Conservation (phyloP, 208 protist species). For the Trypanosoma avium region DNA sequence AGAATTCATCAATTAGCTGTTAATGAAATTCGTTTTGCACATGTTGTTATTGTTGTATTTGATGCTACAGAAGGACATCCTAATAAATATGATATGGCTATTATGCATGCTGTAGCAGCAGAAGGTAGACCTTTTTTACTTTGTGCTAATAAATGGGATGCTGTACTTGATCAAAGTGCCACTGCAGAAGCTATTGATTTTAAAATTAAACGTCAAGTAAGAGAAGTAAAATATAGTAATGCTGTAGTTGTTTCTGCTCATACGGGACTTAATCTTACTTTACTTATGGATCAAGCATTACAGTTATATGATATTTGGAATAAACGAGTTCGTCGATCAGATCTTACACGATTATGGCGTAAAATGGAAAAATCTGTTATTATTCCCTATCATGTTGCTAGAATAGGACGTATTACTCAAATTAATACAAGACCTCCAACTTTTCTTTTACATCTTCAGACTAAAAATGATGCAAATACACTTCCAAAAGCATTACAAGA, state of each 20-base stretch:
- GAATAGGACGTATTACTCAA: conserved; percentile 83
- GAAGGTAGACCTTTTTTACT: conserved; percentile 89
- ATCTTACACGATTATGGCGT: conserved; percentile 89
- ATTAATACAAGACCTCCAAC: conserved; percentile 86
- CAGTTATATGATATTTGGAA: conserved; percentile 91
- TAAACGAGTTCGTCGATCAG: conserved; percentile 75
- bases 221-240: conserved; percentile 89
- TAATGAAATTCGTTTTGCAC: conserved; percentile 82
- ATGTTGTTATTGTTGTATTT: conserved; percentile 89
- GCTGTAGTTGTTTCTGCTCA: conserved; percentile 89
- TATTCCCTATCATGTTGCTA: conserved; percentile 87
- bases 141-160: conserved; percentile 93
- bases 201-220: conserved; percentile 91
- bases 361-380: conserved; percentile 90
- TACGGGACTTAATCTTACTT: conserved; percentile 83
- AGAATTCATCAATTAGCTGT: conserved; percentile 75
- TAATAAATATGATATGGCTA: conserved; percentile 92
- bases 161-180: conserved; percentile 83
- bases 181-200: conserved; percentile 92
- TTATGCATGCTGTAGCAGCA: conserved; percentile 79
- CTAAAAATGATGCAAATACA: conserved; percentile 80
- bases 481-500: conserved; percentile 79
- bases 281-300: conserved; percentile 86
- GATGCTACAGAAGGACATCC: conserved; percentile 91
- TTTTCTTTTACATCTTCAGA: conserved; percentile 88